Evolutionary conservation across 1,284 basidiomycete species (phyloP).

Genomic region (Wallemia mellicola): DNA sequence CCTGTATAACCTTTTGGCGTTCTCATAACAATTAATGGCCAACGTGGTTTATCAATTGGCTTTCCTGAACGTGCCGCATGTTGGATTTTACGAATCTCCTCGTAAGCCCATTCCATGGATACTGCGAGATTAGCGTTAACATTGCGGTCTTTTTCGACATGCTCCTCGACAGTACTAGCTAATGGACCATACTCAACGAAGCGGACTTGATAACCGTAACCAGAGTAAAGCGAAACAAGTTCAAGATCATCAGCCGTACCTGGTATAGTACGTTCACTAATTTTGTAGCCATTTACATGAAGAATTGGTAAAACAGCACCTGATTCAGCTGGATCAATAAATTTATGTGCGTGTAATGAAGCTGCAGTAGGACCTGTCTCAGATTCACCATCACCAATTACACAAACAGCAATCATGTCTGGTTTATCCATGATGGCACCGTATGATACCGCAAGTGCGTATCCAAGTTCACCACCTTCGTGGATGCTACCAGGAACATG

Average conservation of each 20-base stretch:
- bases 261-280: conserved; percentile 58
- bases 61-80: conserved; percentile 37
- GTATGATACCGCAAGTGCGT: conserved; percentile 34
- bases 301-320: conserved; percentile 66
- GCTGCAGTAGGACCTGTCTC: conserved; percentile 30
- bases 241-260: conserved; percentile 74
- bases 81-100: conserved; percentile 47
- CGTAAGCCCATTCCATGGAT: conserved; percentile 50
- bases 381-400: conserved; percentile 62
- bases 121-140: conserved; percentile 30
- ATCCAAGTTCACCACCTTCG: conserved; percentile 68
- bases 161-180: conserved; percentile 18
- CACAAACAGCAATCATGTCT: conserved; percentile 40
- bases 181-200: conserved; percentile 38
- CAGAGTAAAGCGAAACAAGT: conserved; percentile 19
- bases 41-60: conserved; percentile 49
- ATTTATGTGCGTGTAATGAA: conserved; percentile 57
- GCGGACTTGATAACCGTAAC: conserved; percentile 59
- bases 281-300: conserved; percentile 44
- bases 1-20: conserved; percentile 53
- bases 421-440: conserved; percentile 49
- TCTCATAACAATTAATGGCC: conserved; percentile 54
- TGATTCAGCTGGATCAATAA: conserved; percentile 63
- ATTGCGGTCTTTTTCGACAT: conserved; percentile 7
- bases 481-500: conserved; percentile 63